phyloP scores from a whole-genome alignment of 345 rosid species.

The Boechera stricta region DNA sequence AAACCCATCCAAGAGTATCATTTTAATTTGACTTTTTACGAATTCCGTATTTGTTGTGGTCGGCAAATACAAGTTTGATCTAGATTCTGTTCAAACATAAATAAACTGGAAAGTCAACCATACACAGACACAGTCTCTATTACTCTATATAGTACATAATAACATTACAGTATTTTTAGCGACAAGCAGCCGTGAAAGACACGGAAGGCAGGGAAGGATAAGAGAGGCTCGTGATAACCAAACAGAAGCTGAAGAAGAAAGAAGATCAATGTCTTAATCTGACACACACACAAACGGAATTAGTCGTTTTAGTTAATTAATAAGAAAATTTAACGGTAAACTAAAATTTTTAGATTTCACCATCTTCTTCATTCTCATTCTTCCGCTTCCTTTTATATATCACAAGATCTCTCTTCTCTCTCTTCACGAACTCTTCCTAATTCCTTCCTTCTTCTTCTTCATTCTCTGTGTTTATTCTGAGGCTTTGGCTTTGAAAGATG shows the following conservation, averaged over 20 bases:
- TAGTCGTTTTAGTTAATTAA: slow-evolving; percentile 19
- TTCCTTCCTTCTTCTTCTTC: slow-evolving; percentile 6
- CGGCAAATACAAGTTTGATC: slow-evolving; percentile 26
- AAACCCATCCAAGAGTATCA: neutral
- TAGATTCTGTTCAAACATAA: slow-evolving; percentile 36
- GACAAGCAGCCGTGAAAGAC: slow-evolving; percentile 40
- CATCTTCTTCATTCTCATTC: slow-evolving; percentile 19
- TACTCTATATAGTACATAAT: slow-evolving; percentile 14
- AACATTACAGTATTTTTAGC: neutral
- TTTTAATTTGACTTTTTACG: neutral
- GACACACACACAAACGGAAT: neutral
- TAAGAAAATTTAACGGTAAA: neutral
- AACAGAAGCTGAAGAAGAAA: neutral
- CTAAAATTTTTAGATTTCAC: neutral
- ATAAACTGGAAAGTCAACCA: slow-evolving; percentile 31
- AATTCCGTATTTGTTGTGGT: neutral
- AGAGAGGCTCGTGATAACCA: slow-evolving; percentile 27
- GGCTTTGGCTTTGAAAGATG: slow-evolving; percentile 36
- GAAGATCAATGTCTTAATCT: slow-evolving; percentile 46
- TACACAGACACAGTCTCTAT: slow-evolving; percentile 4
- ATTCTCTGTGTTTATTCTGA: neutral
- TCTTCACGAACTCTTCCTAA: slow-evolving; percentile 13
- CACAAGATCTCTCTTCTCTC: slow-evolving; percentile 60
- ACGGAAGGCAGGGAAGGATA: slow-evolving; percentile 33
- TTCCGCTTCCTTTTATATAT: slow-evolving; percentile 37